phyloP scores from a whole-genome alignment of 345 rosid species.

The Trapa bicornis region DNA sequence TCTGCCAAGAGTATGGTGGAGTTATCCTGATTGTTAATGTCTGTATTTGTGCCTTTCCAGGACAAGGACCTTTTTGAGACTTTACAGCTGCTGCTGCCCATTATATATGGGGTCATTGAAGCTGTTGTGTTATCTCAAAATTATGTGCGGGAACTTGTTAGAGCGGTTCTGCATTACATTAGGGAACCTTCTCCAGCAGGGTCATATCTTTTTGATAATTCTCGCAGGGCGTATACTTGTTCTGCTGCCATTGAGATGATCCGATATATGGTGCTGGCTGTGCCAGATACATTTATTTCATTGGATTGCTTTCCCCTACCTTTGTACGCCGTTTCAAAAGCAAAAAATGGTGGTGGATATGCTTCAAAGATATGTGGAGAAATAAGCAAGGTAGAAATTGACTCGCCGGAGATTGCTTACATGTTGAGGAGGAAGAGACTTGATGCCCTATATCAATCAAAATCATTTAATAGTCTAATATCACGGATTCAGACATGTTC shows the following conservation, averaged over 20 bases:
- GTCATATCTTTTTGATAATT: slow-evolving; percentile 89
- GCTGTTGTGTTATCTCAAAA: slow-evolving; percentile 74
- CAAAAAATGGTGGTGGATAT: slow-evolving; percentile 55
- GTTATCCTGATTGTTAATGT: slow-evolving; percentile 6
- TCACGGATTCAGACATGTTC: slow-evolving; percentile 63
- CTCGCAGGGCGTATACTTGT: slow-evolving; percentile 80
- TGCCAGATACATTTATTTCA: slow-evolving; percentile 92
- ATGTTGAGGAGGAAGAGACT: slow-evolving; percentile 46
- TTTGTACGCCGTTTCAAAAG: slow-evolving; percentile 51
- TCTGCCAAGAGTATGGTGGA: not conserved
- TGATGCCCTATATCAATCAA: slow-evolving; percentile 63
- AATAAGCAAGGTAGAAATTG: slow-evolving; percentile 44
- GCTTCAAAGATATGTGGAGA: slow-evolving; percentile 60
- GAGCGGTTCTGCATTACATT: slow-evolving; percentile 68
- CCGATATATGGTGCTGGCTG: slow-evolving; percentile 74
- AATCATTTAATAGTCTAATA: slow-evolving; percentile 59
- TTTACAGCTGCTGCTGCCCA: slow-evolving; percentile 80
- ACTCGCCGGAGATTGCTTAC: slow-evolving; percentile 34
- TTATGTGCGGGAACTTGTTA: slow-evolving; percentile 64
- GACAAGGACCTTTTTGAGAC: slow-evolving; percentile 72
- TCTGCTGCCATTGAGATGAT: slow-evolving; percentile 90
- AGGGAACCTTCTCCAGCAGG: slow-evolving; percentile 85
- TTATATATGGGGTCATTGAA: slow-evolving; percentile 79
- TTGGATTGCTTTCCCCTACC: slow-evolving; percentile 95
- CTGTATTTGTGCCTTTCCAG: slow-evolving; percentile 31